phyloP scores from a whole-genome alignment of 2,329 filamentous ascomycete genomes.

The Fonsecaea multimorphosa region DNA sequence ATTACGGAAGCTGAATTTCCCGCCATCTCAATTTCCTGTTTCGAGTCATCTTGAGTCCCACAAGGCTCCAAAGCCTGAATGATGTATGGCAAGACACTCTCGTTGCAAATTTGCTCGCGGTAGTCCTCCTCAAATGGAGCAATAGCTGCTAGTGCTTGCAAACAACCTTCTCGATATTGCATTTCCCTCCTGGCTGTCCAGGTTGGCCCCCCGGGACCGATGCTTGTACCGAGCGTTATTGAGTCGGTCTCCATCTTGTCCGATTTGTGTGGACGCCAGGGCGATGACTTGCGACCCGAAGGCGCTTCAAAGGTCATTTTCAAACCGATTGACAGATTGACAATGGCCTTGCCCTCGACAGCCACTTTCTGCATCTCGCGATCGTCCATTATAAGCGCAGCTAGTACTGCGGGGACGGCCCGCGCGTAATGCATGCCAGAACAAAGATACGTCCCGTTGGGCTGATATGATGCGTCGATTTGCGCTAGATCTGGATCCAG shows the following conservation, averaged over 20 bases:
- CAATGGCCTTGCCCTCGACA: conserved; percentile 70
- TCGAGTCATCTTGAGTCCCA: conserved; percentile 32
- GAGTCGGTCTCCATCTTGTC: conserved; percentile 15
- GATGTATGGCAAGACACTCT: conserved; percentile 80
- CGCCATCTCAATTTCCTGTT: conserved; percentile 43
- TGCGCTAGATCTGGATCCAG: conserved; percentile 55
- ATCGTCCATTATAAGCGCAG: conserved; percentile 78
- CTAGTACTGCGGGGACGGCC: conserved; percentile 75
- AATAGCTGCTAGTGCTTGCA: conserved; percentile 82
- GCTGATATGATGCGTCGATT: conserved; percentile 46
- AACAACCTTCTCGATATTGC: conserved; percentile 73
- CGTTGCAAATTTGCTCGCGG: conserved; percentile 79
- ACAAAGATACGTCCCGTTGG: conserved; percentile 13
- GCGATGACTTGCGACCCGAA: conserved; percentile 45
- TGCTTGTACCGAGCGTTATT: conserved; percentile 10
- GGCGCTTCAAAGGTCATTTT: conserved; percentile 70
- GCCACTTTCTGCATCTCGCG: conserved; percentile 81
- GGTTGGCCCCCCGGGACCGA: conserved; percentile 60
- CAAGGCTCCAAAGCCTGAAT: conserved; percentile 78
- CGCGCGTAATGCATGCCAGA: conserved; percentile 50
- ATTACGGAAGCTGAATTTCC: conserved; percentile 82
- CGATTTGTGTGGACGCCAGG: conserved; percentile 36
- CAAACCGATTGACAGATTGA: conserved; percentile 66
- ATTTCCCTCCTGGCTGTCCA: conserved; percentile 71
- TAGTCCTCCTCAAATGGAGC: conserved; percentile 82